phyloP scores from a whole-genome alignment of 2,329 filamentous ascomycete genomes.

The Hortaea sp. region DNA sequence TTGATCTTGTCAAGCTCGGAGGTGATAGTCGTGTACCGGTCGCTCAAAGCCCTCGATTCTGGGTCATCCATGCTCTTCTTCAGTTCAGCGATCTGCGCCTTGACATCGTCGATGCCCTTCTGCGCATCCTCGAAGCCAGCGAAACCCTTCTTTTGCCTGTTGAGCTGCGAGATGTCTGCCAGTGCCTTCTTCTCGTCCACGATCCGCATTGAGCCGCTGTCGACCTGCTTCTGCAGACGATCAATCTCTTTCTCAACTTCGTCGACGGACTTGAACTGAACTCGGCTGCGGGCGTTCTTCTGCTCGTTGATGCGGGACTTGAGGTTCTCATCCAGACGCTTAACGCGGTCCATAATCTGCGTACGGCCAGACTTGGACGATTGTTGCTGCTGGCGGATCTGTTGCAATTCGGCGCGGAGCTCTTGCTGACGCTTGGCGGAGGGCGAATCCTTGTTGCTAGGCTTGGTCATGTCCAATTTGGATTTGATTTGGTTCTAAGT shows the following conservation, averaged over 20 bases:
- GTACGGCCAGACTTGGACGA: slow-evolving; percentile 74
- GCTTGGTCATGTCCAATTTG: slow-evolving; percentile 75
- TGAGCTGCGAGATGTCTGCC: slow-evolving; percentile 67
- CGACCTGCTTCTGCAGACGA: slow-evolving; percentile 72
- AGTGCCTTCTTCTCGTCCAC: slow-evolving; percentile 96
- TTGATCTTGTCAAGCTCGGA: slow-evolving; percentile 84
- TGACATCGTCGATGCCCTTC: slow-evolving; percentile 80
- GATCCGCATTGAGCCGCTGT: slow-evolving; percentile 82
- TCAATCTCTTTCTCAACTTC: slow-evolving; percentile 80
- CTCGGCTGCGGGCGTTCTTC: slow-evolving; percentile 70
- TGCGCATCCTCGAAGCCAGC: slow-evolving; percentile 72
- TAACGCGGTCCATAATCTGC: slow-evolving; percentile 78
- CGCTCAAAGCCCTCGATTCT: slow-evolving; percentile 76
- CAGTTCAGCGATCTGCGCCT: slow-evolving; percentile 77
- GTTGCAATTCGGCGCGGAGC: slow-evolving; percentile 68
- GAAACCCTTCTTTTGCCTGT: slow-evolving; percentile 88
- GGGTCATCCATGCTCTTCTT: slow-evolving; percentile 86
- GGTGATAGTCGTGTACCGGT: slow-evolving; percentile 76
- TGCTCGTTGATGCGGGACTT: slow-evolving; percentile 78
- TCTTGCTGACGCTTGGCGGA: slow-evolving; percentile 75
- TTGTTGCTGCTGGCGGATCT: slow-evolving; percentile 79
- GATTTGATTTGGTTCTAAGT: slow-evolving; percentile 71
- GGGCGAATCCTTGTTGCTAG: slow-evolving; percentile 73
- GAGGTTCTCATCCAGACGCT: slow-evolving; percentile 79
- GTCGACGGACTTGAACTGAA: slow-evolving; percentile 76